phyloP scores from a whole-genome alignment of 1,284 basidiomycete genomes.

The Macrocybe sp. region DNA sequence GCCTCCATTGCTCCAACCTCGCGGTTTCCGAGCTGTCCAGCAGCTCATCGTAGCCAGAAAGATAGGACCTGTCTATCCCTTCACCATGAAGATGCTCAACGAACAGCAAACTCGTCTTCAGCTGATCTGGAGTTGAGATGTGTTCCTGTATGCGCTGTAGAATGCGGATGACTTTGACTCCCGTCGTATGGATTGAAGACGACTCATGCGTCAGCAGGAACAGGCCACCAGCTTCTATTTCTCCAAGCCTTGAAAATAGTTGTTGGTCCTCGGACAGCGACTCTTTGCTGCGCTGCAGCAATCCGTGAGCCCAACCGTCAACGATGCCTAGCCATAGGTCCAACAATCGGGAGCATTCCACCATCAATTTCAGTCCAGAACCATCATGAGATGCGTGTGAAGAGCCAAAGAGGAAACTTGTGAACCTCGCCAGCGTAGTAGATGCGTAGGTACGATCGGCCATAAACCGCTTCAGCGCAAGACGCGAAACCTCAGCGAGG shows the following conservation, averaged over 20 bases:
- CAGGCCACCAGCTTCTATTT: slow-evolving; percentile 71
- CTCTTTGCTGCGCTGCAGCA: slow-evolving; percentile 38
- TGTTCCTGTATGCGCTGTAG: slow-evolving; percentile 43
- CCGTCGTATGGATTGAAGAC: slow-evolving; percentile 44
- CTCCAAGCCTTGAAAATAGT: slow-evolving; percentile 41
- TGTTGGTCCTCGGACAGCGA: slow-evolving; percentile 36
- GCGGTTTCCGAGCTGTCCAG: slow-evolving; percentile 54
- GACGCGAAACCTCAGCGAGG: slow-evolving; percentile 65
- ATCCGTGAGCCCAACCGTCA: slow-evolving; percentile 58
- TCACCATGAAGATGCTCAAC: slow-evolving; percentile 49
- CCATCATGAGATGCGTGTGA: slow-evolving; percentile 64
- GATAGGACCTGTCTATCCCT: slow-evolving; percentile 34
- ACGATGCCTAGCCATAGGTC: slow-evolving; percentile 76
- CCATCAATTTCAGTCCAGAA: slow-evolving; percentile 53
- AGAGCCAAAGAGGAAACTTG: slow-evolving; percentile 76
- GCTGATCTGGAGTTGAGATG: slow-evolving; percentile 29
- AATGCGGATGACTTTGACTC: slow-evolving; percentile 56
- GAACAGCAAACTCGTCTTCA: slow-evolving; percentile 30
- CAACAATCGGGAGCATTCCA: slow-evolving; percentile 63
- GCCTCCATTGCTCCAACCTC: slow-evolving; percentile 60
- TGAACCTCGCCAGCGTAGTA: slow-evolving; percentile 67
- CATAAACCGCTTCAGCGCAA: slow-evolving; percentile 74
- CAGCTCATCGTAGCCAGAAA: slow-evolving; percentile 64
- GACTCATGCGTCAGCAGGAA: slow-evolving; percentile 75
- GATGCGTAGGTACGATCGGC: slow-evolving; percentile 53